Base-by-base conservation (phyloP, 2,329 filamentous ascomycete genomes). In the Fusarium chuoi region DNA sequence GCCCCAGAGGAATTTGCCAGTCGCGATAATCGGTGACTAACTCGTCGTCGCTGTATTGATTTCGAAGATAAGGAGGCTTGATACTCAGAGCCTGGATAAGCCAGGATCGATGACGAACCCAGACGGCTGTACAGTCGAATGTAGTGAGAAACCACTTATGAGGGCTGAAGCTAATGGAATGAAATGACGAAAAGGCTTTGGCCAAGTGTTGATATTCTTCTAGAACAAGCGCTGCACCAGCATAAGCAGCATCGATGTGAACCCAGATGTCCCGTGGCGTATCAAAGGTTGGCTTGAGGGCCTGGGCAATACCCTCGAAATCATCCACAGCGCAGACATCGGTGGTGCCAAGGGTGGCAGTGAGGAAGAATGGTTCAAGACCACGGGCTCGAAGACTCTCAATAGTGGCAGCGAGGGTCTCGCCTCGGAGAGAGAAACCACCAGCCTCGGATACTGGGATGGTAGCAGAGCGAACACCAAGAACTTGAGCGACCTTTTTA, bases 131-230 rank as follows among this genome's bases (percentile, higher is more conserved):
- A 77, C 87, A 89, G 81, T 98, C 96, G 78, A 98, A 98, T 83
- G 97, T 98, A 65, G 94, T 95, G 24, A 98, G 90, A 54, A 98
- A 87, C 96, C 96, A 98, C 85, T 98, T 98, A 87, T 98, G 95
- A 89, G 98, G 93, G 86, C 98, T 98, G 85, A 96, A 90, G 83
- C 98, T 92, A 88, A 97, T 98, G 73, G 92, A 95, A 85, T 98
- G 93, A 80, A 97, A 95, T 28, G 86, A 84, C 4, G 86, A 84
- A 57, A 96, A 87, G 14, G 89, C 84, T 28, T 85, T 79, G 3
- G 91, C 87, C 56, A 94, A 87, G 75, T 92, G 87, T 64, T 94
- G 93, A 82, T 93, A 93, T 81, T 97, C 94, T 6, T 94, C 92
- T 28, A 93, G 91, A 7, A 98, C 85, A 7, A 98, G 89, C 2